These are phyloP conservation scores for Harringtonia lauricola DNA, from an alignment of 2,329 filamentous ascomycete genomes.

Conservation along the genomic window DNA sequence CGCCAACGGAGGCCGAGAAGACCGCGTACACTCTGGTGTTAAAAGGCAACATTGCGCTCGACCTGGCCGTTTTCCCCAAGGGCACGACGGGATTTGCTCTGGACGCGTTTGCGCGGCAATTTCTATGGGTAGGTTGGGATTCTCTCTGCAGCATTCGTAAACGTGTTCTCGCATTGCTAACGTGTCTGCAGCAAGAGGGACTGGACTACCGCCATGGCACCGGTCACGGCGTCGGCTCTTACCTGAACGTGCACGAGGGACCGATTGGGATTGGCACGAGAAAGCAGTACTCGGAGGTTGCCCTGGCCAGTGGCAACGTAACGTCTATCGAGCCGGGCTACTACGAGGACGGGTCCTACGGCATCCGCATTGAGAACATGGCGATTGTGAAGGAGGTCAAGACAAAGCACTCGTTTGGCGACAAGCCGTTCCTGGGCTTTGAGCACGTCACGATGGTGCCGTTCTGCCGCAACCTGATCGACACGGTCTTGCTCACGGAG, in stretches of 20 bases:
- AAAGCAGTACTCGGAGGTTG: slow-evolving; percentile 82
- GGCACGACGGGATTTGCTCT: slow-evolving; percentile 89
- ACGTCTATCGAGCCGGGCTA: slow-evolving; percentile 94
- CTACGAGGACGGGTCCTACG: slow-evolving; percentile 91
- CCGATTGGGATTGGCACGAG: slow-evolving; percentile 93
- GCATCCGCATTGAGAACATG: slow-evolving; percentile 94
- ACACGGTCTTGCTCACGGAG: slow-evolving; percentile 57
- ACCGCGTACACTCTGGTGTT: slow-evolving; percentile 89
- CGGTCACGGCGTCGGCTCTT: slow-evolving; percentile 90
- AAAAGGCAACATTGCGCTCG: slow-evolving; percentile 86
- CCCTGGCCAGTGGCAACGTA: slow-evolving; percentile 84
- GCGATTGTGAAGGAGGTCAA: slow-evolving; percentile 82
- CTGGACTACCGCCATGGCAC: slow-evolving; percentile 95
- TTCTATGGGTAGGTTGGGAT: slow-evolving; percentile 64
- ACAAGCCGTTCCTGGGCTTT: slow-evolving; percentile 89
- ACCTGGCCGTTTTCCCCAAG: slow-evolving; percentile 82
- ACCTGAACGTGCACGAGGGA: slow-evolving; percentile 92
- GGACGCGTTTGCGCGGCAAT: slow-evolving; percentile 79
- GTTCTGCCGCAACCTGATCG: slow-evolving; percentile 81
- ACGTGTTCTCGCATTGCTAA: background rate
- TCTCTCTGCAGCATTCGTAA: background rate
- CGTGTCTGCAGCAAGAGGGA: slow-evolving; percentile 47
- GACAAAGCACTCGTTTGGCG: slow-evolving; percentile 79
- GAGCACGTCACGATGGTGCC: slow-evolving; percentile 97
- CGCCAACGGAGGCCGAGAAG: slow-evolving; percentile 71